Conservation (phyloP, 768 basidiomycete species). For the Omphalotus guepiniiformis region DNA sequence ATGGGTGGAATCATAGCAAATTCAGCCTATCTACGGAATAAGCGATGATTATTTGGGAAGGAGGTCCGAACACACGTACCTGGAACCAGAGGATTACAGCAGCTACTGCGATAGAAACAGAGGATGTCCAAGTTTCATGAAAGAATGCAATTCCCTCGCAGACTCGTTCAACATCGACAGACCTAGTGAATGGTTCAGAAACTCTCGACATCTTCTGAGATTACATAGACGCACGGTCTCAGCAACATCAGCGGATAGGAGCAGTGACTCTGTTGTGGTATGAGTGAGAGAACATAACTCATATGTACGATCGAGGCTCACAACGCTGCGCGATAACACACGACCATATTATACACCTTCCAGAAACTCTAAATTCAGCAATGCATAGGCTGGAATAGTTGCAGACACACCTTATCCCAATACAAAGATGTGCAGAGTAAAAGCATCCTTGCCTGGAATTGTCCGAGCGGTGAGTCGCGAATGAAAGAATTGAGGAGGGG, state of each 20-base stretch:
- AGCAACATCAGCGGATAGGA: slow-evolving; percentile 4
- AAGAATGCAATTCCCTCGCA: slow-evolving; percentile 10
- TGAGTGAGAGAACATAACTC: background rate
- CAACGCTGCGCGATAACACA: slow-evolving; percentile 7
- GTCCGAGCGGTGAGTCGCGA: slow-evolving; percentile 72
- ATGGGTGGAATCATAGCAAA: slow-evolving; percentile 10
- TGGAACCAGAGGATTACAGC: slow-evolving; percentile 9
- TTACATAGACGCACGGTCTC: slow-evolving; percentile 2
- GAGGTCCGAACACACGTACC: background rate
- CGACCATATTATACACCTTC: slow-evolving; percentile 7
- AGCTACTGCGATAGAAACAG: slow-evolving; percentile 6
- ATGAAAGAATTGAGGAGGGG: slow-evolving; percentile 82
- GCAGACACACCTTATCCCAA: slow-evolving; percentile 25
- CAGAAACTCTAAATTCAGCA: background rate
- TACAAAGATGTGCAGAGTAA: slow-evolving; percentile 54
- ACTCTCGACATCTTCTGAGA: background rate
- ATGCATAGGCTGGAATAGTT: slow-evolving; percentile 25
- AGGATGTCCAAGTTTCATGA: slow-evolving; percentile 7
- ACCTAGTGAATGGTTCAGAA: background rate
- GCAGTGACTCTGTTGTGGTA: slow-evolving; percentile 1
- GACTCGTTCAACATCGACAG: slow-evolving; percentile 8
- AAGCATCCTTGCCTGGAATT: slow-evolving; percentile 64
- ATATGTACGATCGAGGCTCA: background rate
- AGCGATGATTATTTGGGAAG: background rate
- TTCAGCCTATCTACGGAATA: background rate